Evolutionary conservation across 2,329 filamentous ascomycete species (phyloP).

Genomic region (Diaporthe nobilis): DNA sequence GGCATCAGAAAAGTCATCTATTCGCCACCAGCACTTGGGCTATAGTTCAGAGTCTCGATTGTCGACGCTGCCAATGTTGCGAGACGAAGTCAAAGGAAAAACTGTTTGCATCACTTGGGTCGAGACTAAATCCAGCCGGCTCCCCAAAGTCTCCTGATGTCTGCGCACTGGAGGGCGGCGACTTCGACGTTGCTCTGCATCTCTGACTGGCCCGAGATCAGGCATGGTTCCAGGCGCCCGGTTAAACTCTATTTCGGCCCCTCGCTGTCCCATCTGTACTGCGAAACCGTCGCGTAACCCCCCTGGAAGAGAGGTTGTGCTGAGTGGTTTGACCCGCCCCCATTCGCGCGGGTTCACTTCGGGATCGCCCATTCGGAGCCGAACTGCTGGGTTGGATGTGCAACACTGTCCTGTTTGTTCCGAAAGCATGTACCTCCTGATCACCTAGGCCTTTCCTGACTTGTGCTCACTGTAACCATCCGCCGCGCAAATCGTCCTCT

Average conservation of each 20-base stretch:
- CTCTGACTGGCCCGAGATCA: neutral
- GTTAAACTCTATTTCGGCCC: neutral
- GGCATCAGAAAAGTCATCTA: neutral
- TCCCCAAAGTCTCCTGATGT: neutral
- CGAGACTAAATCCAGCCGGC: neutral
- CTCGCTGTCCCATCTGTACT: neutral
- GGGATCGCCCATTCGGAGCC: neutral
- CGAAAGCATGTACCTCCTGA: conserved; percentile 13
- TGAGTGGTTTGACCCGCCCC: neutral
- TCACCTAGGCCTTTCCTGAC: neutral
- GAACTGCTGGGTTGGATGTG: neutral
- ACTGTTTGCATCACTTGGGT: neutral
- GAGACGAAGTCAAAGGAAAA: neutral
- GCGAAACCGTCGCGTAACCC: conserved; percentile 15
- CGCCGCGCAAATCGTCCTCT: neutral
- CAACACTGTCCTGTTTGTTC: neutral
- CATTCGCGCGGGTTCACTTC: neutral
- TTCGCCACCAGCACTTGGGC: neutral
- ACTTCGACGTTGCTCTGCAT: neutral
- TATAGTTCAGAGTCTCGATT: neutral
- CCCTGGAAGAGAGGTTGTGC: neutral
- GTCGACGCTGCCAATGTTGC: neutral
- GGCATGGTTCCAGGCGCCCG: neutral
- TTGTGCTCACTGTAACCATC: neutral
- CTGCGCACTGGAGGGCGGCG: neutral